These are phyloP conservation scores for Ganoderma boninense DNA, from an alignment of 1,284 basidiomycete genomes.

Conservation along the genomic window DNA sequence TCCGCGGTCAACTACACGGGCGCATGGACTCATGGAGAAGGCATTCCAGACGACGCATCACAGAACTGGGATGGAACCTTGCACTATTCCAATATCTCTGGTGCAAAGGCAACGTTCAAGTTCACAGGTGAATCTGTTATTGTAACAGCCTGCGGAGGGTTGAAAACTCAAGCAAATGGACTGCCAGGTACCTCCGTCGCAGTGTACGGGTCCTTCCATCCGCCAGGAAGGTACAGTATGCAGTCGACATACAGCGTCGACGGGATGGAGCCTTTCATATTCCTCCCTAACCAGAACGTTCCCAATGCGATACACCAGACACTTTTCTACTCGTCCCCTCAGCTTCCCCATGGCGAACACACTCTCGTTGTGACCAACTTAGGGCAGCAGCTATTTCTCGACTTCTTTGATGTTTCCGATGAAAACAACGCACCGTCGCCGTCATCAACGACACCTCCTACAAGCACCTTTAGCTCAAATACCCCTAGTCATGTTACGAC, in stretches of 20 bases:
- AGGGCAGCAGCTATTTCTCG: slow-evolving; percentile 23
- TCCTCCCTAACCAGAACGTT: slow-evolving; percentile 6
- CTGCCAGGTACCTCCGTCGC: slow-evolving; percentile 17
- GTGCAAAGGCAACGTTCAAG: not conserved
- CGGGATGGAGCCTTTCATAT: not conserved
- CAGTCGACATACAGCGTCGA: slow-evolving; percentile 24
- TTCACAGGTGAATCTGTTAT: not conserved
- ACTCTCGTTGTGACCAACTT: slow-evolving; percentile 18
- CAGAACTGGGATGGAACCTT: not conserved
- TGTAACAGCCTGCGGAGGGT: too few species aligned
- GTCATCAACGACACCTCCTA: not conserved
- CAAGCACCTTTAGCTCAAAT: not conserved
- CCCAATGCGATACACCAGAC: slow-evolving; percentile 6
- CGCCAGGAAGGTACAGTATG: slow-evolving; percentile 20
- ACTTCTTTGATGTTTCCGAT: slow-evolving; percentile 15
- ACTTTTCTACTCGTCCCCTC: slow-evolving; percentile 16
- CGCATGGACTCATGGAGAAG: not conserved
- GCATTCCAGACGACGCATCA: not conserved
- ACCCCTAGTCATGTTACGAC: not conserved
- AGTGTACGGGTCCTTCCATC: slow-evolving; percentile 20
- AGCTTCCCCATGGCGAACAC: slow-evolving; percentile 11
- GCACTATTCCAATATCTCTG: not conserved
- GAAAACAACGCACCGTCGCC: not conserved
- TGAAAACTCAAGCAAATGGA: not conserved
- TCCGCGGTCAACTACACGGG: not conserved